Evolutionary conservation across 306 rosid species (phyloP), one percentile per base, ranked within the genome.

Genomic region (Senna siamea): DNA sequence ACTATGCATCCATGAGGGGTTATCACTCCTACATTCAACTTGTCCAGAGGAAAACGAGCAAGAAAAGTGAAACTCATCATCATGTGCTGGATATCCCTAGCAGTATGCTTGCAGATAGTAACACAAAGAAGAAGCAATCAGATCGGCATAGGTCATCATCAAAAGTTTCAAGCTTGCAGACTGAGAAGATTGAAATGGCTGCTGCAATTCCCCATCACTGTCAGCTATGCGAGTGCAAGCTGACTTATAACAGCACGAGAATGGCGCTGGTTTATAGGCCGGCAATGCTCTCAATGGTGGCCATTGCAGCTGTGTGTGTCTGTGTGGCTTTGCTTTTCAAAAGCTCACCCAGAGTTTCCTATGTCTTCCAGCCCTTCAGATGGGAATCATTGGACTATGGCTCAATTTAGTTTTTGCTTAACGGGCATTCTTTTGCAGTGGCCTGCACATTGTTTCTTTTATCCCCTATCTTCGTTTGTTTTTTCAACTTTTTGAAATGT

Each of bases 261-360:
- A 81, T 78, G 4, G 81, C 91, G 14, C 43, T 87, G 76, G 83
- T 88, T 54, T 90, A 93, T 79, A 81, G 90, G 80, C 98, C 97
- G 0, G 92, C 86, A 23, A 83, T 93, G 93, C 89, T 89, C 8
- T 90, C 97, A 6, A 83, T 93, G 93, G 91, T 93, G 57, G 80
- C 93, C 66, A 87, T 93, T 70, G 98, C 97, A 17, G 93, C 93
- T 2, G 92, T 93, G 0, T 93, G 98, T 74, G 97, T 90, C 10
- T 93, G 97, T 38, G 98, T 85, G 68, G 98, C 98, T 13, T 83
- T 93, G 74, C 93, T 93, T 68, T 90, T 93, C 76, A 90, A 93
- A 76, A 90, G 97, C 82, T 88, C 89, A 13, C 97, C 98, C 0
- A 82, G 82, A 78, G 97, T 90, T 62, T 60, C 75, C 13, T 87